Evolutionary conservation across 1,139 yeast species (phyloP), one percentile per base, ranked within the genome.

Genomic region (Geotrichum fermentans): DNA sequence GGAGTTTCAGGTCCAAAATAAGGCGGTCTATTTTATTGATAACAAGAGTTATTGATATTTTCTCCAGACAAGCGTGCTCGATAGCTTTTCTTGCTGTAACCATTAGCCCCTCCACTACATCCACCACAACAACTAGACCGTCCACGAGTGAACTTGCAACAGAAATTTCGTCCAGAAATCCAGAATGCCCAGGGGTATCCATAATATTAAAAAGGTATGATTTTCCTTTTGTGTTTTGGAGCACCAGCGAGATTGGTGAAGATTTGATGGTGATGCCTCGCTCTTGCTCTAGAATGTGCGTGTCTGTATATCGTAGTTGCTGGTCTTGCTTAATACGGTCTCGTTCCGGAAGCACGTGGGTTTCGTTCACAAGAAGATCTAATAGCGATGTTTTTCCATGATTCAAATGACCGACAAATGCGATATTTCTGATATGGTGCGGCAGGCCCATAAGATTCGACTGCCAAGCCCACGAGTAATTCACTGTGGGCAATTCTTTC

Each of bases 161-260:
- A 0, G 79, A 73, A 2, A 79, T 70, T 58, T 92, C 97, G 61
- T 87, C 96, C 29, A 74, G 67, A 61, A 92, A 92, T 59, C 88
- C 83, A 1, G 78, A 76, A 66, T 92, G 97, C 0, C 99, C 99
- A 0, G 99, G 99, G 0, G 96, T 74, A 60, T 94, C 98, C 1
- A 88, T 56, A 2, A 89, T 57, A 58, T 84, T 87, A 26, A 83
- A 60, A 1, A 79, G 75, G 34, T 69, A 68, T 0, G 95, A 82
- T 55, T 74, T 78, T 1, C 75, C 80, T 18, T 70, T 71, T 24
- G 77, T 55, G 59, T 79, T 80, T 0, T 76, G 77, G n/a, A 83
- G 63, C 10, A 90, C 64, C 16, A 88, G 58, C 0, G 94, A 72
- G 55, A 85, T 73, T 0, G 88, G 81, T 0, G 83, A 69, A 1